Conservation (phyloP, 2,329 filamentous ascomycete genomes). For the Cladophialophora bantiana region DNA sequence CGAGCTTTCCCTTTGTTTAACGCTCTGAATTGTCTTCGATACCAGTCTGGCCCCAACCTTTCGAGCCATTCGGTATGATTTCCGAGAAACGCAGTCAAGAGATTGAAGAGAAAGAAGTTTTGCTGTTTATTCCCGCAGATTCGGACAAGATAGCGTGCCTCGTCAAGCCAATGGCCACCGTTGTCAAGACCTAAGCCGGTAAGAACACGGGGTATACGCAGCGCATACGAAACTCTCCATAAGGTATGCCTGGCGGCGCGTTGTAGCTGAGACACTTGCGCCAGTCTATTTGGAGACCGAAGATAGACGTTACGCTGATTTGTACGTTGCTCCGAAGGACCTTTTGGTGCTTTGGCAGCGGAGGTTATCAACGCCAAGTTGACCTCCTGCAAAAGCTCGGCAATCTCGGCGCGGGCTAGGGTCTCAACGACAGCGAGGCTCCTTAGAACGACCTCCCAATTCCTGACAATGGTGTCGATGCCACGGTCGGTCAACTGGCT, state of each 20-base stretch:
- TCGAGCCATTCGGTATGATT: slow-evolving; percentile 68
- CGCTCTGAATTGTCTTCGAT: slow-evolving; percentile 57
- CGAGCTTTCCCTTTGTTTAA: slow-evolving; percentile 57
- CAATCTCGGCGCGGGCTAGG: slow-evolving; percentile 59
- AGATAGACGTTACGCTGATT: slow-evolving; percentile 59
- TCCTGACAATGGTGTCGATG: slow-evolving; percentile 63
- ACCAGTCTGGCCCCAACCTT: slow-evolving; percentile 61
- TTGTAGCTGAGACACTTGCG: slow-evolving; percentile 50
- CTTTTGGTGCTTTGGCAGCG: slow-evolving; percentile 52
- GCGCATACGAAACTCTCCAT: slow-evolving; percentile 60
- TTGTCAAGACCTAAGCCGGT: slow-evolving; percentile 59
- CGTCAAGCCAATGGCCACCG: slow-evolving; percentile 68
- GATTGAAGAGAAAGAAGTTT: slow-evolving; percentile 65
- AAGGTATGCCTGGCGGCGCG: slow-evolving; percentile 56
- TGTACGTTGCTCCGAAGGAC: slow-evolving; percentile 56
- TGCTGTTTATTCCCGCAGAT: slow-evolving; percentile 63
- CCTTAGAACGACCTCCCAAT: slow-evolving; percentile 66
- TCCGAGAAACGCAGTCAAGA: slow-evolving; percentile 66
- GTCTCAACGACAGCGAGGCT: slow-evolving; percentile 62
- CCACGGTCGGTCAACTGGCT: slow-evolving; percentile 54
- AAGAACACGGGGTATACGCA: slow-evolving; percentile 63
- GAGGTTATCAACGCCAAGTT: slow-evolving; percentile 48
- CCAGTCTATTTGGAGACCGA: slow-evolving; percentile 56
- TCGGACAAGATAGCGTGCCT: slow-evolving; percentile 64
- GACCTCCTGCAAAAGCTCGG: slow-evolving; percentile 57